A percentile compares a stretch with the other conserved stretches of the same genome.
Evolutionary conservation across 768 basidiomycete genomes (phyloP).

Genomic region (button mushroom (Agaricus bisporus)): DNA sequence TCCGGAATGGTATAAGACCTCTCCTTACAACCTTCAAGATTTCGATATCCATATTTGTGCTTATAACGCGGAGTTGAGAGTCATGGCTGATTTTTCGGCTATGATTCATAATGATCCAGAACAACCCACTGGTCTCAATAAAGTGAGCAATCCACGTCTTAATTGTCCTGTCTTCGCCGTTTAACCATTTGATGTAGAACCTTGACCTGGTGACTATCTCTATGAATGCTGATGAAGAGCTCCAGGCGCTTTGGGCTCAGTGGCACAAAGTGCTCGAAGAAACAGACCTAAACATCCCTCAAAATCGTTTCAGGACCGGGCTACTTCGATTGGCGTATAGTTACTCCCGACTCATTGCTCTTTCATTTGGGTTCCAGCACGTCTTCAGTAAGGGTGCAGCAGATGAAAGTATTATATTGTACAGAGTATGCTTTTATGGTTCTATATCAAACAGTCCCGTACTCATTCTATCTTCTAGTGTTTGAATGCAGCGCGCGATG

Average conservation of each 20-base stretch:
- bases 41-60: slow-evolving; percentile 80
- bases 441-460: no score
- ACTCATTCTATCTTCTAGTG: slow-evolving; percentile 36
- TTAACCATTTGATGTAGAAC: slow-evolving; percentile 29
- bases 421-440: slow-evolving; percentile 41
- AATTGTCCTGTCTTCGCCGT: background rate
- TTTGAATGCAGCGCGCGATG: slow-evolving; percentile 57
- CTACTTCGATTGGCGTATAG: slow-evolving; percentile 58
- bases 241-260: slow-evolving; percentile 45
- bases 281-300: slow-evolving; percentile 48
- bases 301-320: slow-evolving; percentile 55
- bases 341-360: slow-evolving; percentile 61
- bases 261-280: slow-evolving; percentile 53
- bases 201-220: slow-evolving; percentile 62
- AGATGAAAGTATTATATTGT: slow-evolving; percentile 61
- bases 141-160: slow-evolving; percentile 32
- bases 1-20: slow-evolving; percentile 64
- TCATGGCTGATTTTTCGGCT: slow-evolving; percentile 52
- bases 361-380: slow-evolving; percentile 76
- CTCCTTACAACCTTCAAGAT: slow-evolving; percentile 58
- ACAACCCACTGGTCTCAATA: slow-evolving; percentile 73
- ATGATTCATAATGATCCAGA: slow-evolving; percentile 69
- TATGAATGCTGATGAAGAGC: slow-evolving; percentile 60
- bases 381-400: slow-evolving; percentile 56
- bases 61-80: slow-evolving; percentile 69